These are phyloP conservation scores for Candida taoyuanica DNA, from an alignment of 805 yeast species.

Conservation along the genomic window DNA sequence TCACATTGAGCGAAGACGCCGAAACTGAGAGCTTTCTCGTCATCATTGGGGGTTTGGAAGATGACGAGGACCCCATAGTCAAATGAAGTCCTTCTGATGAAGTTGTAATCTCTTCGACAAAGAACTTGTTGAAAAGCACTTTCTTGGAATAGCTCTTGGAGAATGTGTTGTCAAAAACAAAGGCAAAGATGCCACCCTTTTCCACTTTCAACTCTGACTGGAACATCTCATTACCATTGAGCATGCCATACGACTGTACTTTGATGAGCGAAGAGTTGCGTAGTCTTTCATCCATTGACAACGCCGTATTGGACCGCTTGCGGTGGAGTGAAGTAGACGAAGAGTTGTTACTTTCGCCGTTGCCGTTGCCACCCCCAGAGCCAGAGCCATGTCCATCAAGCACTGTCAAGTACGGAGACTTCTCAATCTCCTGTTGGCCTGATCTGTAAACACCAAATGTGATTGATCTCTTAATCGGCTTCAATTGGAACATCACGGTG, in stretches of 20 bases:
- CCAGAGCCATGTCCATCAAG: not conserved
- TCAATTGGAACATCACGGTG: conserved; percentile 70
- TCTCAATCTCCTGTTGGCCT: conserved; percentile 5
- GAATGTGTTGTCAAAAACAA: conserved; percentile 88
- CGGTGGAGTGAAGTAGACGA: conserved; percentile 24
- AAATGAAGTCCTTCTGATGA: not conserved
- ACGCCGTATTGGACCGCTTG: conserved; percentile 30
- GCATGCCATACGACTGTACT: conserved; percentile 50
- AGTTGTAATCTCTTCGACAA: conserved; percentile 23
- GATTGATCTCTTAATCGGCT: conserved; percentile 68
- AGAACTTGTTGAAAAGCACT: conserved; percentile 52
- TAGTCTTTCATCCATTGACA: conserved; percentile 53
- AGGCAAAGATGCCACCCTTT: conserved; percentile 72
- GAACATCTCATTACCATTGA: conserved; percentile 56
- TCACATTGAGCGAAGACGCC: conserved; percentile 18
- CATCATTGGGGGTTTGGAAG: not conserved
- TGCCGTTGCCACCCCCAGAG: too few relatives aligned
- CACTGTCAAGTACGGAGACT: conserved; percentile 22
- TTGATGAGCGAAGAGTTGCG: conserved; percentile 46
- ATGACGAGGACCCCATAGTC: conserved; percentile 8
- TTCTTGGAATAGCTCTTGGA: conserved; percentile 82
- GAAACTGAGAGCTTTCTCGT: conserved; percentile 17
- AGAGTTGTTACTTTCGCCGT: conserved; percentile 12
- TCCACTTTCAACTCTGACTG: conserved; percentile 58
- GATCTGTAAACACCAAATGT: conserved; percentile 34